phyloP scores from a whole-genome alignment of 2,329 filamentous ascomycete species.

The Didymosphaeria variabile region DNA sequence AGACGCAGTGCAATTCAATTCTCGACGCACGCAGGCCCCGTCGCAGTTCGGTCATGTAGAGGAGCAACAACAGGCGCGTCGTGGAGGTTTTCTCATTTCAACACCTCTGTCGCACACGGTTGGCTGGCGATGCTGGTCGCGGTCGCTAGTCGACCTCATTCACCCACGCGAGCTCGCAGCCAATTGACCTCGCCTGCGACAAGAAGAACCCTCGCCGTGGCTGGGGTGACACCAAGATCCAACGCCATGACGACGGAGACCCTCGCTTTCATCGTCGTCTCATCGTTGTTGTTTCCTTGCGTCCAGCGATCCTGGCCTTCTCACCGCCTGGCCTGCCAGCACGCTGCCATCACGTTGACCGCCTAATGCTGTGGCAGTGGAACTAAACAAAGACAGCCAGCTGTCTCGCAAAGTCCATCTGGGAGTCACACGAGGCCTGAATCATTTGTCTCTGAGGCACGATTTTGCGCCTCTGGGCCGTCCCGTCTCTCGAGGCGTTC shows the following conservation, averaged over 20 bases:
- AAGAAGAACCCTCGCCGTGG: constrained; percentile 34
- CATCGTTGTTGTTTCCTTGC: constrained; percentile 13
- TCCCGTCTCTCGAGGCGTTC: constrained; percentile 1
- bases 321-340: constrained; percentile 9
- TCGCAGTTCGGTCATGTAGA: constrained; percentile 2
- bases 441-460: constrained; percentile 1
- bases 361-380: constrained; percentile 21
- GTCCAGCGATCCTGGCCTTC: constrained; percentile 6
- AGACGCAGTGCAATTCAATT: constrained; percentile 6
- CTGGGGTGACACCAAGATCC: constrained; percentile 41
- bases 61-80: neutral
- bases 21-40: constrained; percentile 4
- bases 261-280: constrained; percentile 7
- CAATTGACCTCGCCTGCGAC: constrained; percentile 27
- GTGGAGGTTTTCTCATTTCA: neutral
- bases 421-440: neutral
- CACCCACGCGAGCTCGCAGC: constrained; percentile 29
- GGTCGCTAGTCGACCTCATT: constrained; percentile 4
- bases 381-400: constrained; percentile 1
- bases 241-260: constrained; percentile 23
- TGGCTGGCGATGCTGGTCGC: constrained; percentile 15
- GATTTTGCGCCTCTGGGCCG: neutral
- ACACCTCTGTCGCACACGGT: constrained; percentile 3
- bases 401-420: neutral
- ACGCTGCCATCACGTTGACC: constrained; percentile 1